Conservation (phyloP, 352 stramenopile genomes). For the Globisporangium cystogenes region DNA sequence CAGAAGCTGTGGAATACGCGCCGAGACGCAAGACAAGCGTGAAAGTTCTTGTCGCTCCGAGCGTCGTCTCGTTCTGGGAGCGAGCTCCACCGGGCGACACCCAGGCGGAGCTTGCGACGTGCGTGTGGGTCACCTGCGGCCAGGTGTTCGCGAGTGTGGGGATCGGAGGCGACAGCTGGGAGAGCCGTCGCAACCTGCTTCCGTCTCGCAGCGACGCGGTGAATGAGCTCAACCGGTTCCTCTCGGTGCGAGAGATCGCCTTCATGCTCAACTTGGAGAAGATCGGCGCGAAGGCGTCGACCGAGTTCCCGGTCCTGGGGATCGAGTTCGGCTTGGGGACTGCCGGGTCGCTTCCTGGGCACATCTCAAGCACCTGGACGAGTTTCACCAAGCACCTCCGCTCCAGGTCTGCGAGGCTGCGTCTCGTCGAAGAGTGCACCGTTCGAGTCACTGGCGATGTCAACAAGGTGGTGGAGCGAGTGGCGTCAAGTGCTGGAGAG, state of each 20-base stretch:
- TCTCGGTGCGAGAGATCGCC: conserved; percentile 26
- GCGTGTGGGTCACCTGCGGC: conserved; percentile 46
- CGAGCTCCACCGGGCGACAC: conserved; percentile 6
- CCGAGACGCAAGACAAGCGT: conserved; percentile 21
- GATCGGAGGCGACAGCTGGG: conserved; percentile 24
- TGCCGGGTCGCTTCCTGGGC: conserved; percentile 24
- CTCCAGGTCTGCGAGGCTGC: conserved; percentile 35
- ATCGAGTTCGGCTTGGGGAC: conserved; percentile 37
- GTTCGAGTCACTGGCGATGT: conserved; percentile 40
- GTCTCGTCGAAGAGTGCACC: conserved; percentile 50
- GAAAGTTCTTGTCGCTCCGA: conserved; percentile 67
- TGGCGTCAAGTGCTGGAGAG: neutral
- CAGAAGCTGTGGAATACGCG: conserved; percentile 5
- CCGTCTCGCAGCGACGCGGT: conserved; percentile 13
- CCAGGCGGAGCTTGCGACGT: conserved; percentile 11
- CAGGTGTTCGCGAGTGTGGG: conserved; percentile 58
- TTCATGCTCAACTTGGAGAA: conserved; percentile 68
- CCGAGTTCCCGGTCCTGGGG: conserved; percentile 24
- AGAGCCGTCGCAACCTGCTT: conserved; percentile 12
- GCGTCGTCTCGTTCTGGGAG: conserved; percentile 57
- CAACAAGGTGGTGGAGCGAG: conserved; percentile 32
- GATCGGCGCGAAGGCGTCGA: conserved; percentile 41
- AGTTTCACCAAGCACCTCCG: conserved; percentile 37
- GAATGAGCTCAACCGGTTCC: conserved; percentile 41
- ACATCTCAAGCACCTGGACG: conserved; percentile 45